Evolutionary conservation across 805 yeast species (phyloP).

Genomic region (Yamadazyma akitaensis): DNA sequence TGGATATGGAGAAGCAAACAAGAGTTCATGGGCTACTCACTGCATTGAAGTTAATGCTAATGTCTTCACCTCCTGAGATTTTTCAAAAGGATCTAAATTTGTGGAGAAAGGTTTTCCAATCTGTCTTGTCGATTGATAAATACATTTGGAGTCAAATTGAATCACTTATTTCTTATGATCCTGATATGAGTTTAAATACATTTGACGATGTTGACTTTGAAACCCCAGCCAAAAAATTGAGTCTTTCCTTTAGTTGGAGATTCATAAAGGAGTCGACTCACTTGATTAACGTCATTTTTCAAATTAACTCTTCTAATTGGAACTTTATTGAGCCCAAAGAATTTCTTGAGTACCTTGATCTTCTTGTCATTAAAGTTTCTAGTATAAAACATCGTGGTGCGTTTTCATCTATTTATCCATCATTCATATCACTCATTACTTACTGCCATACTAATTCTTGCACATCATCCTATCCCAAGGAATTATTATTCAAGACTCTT

Average conservation of each 20-base stretch:
- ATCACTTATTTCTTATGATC: conserved; percentile 35
- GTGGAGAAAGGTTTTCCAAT: conserved; percentile 3
- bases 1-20: conserved; percentile 28
- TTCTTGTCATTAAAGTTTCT: conserved; percentile 64
- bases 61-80: not conserved
- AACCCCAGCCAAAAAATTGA: conserved; percentile 42
- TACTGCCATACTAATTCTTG: conserved; percentile 40
- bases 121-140: not conserved
- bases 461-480: conserved; percentile 37
- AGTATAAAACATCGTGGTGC: conserved; percentile 88
- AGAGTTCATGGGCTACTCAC: conserved; percentile 72
- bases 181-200: conserved; percentile 53
- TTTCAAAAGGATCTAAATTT: not conserved
- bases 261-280: conserved; percentile 71
- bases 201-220: conserved; percentile 33
- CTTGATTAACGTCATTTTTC: conserved; percentile 47
- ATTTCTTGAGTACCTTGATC: conserved; percentile 45
- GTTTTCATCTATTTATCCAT: conserved; percentile 81
- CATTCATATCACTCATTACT: conserved; percentile 64
- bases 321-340: conserved; percentile 12
- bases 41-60: conserved; percentile 48
- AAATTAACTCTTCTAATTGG: conserved; percentile 9
- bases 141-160: conserved; percentile 45
- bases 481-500: conserved; percentile 46
- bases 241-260: conserved; percentile 76